Evolutionary conservation across 2,329 filamentous ascomycete genomes (phyloP).

Genomic region (Colletotrichum sp.): DNA sequence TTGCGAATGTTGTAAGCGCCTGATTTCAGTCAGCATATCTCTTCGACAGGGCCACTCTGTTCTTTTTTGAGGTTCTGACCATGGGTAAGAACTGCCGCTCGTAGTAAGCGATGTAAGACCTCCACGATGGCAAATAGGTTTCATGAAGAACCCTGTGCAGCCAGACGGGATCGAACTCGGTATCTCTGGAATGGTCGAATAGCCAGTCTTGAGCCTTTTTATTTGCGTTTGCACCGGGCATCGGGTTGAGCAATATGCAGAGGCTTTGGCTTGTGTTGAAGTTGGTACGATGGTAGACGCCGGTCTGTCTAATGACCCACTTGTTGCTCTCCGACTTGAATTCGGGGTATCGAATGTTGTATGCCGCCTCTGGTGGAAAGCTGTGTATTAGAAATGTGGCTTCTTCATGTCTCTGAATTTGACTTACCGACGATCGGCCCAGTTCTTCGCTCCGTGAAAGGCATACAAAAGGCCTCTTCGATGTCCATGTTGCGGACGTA

Average conservation of each 20-base stretch:
- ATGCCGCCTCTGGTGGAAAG: neutral
- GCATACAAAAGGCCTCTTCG: neutral
- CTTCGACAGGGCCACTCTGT: rapidly evolving
- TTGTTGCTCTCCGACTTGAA: neutral
- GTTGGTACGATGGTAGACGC: neutral
- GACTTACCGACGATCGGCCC: neutral
- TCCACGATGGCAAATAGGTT: neutral
- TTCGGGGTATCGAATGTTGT: neutral
- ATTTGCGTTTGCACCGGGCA: neutral
- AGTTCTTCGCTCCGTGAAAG: neutral
- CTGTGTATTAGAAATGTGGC: neutral
- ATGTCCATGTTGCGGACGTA: neutral
- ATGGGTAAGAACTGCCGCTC: neutral
- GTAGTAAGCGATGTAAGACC: neutral
- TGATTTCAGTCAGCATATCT: neutral
- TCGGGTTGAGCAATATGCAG: neutral
- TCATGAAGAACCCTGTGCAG: neutral
- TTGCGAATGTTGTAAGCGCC: neutral
- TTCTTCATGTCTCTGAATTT: neutral
- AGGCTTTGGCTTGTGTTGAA: neutral
- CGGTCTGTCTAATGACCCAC: neutral
- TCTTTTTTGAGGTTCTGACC: neutral
- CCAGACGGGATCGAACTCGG: neutral
- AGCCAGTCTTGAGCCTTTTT: neutral
- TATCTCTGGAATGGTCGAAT: neutral